A percentile compares a stretch with the other conserved stretches of the same genome.
Evolutionary conservation across 495 filamentous ascomycete species (phyloP).

Genomic region (Penicillium psychrofluorescens): DNA sequence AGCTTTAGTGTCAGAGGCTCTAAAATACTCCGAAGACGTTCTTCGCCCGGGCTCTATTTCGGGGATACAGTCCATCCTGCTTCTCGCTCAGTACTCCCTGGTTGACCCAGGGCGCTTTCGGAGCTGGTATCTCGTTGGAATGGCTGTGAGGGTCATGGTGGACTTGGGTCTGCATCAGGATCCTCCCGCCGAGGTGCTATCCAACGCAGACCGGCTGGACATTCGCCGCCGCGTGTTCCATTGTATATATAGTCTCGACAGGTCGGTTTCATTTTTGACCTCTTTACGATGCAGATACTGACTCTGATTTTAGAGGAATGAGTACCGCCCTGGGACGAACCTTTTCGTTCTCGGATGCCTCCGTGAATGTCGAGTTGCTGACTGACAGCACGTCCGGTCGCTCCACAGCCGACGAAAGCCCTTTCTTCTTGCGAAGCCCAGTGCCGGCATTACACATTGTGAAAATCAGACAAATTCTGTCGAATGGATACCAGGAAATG

Average conservation of each 20-base stretch:
- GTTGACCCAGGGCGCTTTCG: slow-evolving; percentile 84
- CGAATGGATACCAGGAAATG: slow-evolving; percentile 73
- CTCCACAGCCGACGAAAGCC: slow-evolving; percentile 24
- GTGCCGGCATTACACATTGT: slow-evolving; percentile 56
- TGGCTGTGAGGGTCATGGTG: slow-evolving; percentile 73
- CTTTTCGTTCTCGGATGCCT: slow-evolving; percentile 88
- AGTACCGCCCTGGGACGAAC: slow-evolving; percentile 72
- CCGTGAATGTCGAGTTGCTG: slow-evolving; percentile 62
- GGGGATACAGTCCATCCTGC: slow-evolving; percentile 75
- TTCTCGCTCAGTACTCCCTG: slow-evolving; percentile 82
- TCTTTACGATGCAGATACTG: neutral
- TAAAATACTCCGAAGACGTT: slow-evolving; percentile 70
- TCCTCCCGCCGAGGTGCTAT: slow-evolving; percentile 55
- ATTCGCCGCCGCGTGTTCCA: slow-evolving; percentile 74
- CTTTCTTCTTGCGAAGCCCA: slow-evolving; percentile 44
- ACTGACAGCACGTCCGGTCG: slow-evolving; percentile 23
- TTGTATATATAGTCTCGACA: slow-evolving; percentile 79
- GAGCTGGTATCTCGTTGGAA: slow-evolving; percentile 83
- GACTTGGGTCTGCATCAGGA: slow-evolving; percentile 90
- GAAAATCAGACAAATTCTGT: slow-evolving; percentile 69
- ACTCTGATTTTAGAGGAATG: slow-evolving; percentile 51
- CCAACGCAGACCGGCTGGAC: slow-evolving; percentile 59
- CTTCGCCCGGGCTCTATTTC: slow-evolving; percentile 73
- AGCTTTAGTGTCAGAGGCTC: slow-evolving; percentile 58
- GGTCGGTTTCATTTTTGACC: slow-evolving; percentile 40